phyloP scores from a whole-genome alignment of 768 basidiomycete genomes.

The Ramaria rubella region DNA sequence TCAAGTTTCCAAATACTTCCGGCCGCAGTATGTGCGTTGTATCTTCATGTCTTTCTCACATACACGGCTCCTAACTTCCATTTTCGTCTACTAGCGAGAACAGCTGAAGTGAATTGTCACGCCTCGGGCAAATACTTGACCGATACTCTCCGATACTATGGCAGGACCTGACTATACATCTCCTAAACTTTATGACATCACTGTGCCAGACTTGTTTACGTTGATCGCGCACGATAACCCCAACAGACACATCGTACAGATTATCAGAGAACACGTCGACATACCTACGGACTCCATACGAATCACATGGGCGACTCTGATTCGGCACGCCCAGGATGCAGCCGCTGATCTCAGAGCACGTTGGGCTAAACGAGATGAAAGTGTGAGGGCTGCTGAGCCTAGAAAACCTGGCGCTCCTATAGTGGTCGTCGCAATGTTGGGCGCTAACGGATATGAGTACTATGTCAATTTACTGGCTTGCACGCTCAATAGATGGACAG shows the following conservation, averaged over 20 bases:
- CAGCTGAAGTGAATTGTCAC: too few species aligned
- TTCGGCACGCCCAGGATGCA: conserved; percentile 4
- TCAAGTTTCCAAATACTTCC: too few species aligned
- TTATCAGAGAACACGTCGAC: neutral
- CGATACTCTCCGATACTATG: too few species aligned
- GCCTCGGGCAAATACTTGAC: too few species aligned
- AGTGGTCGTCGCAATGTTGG: neutral
- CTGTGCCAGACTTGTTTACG: conserved; percentile 1
- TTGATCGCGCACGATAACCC: neutral
- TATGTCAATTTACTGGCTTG: conserved; percentile 3
- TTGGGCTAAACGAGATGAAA: neutral
- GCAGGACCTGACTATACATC: neutral
- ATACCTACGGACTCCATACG: neutral
- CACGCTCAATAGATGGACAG: conserved; percentile 8
- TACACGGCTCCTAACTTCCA: too few species aligned
- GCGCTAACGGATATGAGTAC: conserved; percentile 1
- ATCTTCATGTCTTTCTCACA: too few species aligned
- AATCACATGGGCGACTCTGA: neutral
- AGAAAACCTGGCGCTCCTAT: conserved; percentile 1
- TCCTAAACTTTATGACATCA: neutral
- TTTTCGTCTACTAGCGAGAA: too few species aligned
- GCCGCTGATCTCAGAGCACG: neutral
- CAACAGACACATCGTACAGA: neutral
- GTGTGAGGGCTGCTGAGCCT: neutral
- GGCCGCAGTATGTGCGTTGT: too few species aligned